These are phyloP conservation scores for Didymella pomorum DNA, from an alignment of 2,329 filamentous ascomycete species.

Conservation along the genomic window DNA sequence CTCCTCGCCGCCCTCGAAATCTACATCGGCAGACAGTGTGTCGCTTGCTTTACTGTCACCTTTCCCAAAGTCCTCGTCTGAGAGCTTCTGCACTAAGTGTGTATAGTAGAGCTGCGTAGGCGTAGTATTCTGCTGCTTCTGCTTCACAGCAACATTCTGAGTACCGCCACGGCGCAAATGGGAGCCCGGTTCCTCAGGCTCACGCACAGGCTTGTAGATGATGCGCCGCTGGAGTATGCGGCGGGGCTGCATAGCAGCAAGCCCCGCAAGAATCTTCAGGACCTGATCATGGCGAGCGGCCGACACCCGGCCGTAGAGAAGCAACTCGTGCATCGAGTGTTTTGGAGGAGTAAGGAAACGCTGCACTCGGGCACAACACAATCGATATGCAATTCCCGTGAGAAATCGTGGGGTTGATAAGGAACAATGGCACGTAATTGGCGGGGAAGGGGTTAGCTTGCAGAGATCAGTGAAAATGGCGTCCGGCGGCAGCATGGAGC, in stretches of 20 bases:
- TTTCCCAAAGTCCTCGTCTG: slow-evolving; percentile 48
- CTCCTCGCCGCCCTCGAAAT: slow-evolving; percentile 34
- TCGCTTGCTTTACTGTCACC: slow-evolving; percentile 22
- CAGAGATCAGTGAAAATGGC: slow-evolving; percentile 27
- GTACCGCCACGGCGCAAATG: slow-evolving; percentile 49
- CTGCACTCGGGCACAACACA: slow-evolving; percentile 26
- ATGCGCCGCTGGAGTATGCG: slow-evolving; percentile 63
- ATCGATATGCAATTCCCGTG: slow-evolving; percentile 40
- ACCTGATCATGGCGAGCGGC: slow-evolving; percentile 66
- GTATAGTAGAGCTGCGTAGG: slow-evolving; percentile 62
- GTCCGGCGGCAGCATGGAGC: slow-evolving; percentile 28
- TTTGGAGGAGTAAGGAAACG: slow-evolving; percentile 15
- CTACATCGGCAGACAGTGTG: slow-evolving; percentile 33
- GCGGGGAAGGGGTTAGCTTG: slow-evolving; percentile 29
- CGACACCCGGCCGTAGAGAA: slow-evolving; percentile 68
- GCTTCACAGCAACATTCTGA: slow-evolving; percentile 44
- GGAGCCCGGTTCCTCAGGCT: slow-evolving; percentile 52
- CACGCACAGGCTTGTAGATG: slow-evolving; percentile 64
- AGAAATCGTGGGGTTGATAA: slow-evolving; percentile 44
- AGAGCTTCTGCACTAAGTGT: slow-evolving; percentile 57
- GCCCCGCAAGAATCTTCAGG: slow-evolving; percentile 67
- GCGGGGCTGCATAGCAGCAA: slow-evolving; percentile 68
- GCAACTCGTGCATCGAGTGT: slow-evolving; percentile 66
- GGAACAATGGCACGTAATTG: slow-evolving; percentile 31
- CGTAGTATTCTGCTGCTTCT: slow-evolving; percentile 52